phyloP scores from a whole-genome alignment of 768 basidiomycete genomes.

The Tricholoma sp. region DNA sequence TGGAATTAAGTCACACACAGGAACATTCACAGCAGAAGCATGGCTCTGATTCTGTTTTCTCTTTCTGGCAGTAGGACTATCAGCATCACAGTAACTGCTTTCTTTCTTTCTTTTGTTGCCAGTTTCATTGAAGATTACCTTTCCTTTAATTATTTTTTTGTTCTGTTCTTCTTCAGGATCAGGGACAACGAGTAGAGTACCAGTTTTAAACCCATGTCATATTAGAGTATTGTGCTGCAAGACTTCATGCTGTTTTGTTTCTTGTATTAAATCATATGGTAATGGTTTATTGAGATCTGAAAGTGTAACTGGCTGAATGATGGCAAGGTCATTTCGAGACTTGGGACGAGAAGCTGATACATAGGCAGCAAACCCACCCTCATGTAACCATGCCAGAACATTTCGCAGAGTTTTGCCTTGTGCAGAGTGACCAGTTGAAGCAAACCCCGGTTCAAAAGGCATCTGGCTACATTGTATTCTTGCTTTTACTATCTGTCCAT shows the following conservation, averaged over 20 bases:
- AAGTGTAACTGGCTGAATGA: background rate
- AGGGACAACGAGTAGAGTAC: background rate
- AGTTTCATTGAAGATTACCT: background rate
- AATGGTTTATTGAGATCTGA: background rate
- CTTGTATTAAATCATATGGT: background rate
- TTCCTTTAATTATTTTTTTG: background rate
- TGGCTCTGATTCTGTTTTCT: background rate
- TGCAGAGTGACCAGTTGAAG: no score
- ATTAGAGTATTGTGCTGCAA: background rate
- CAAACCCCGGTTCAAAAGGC: background rate
- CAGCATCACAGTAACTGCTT: background rate
- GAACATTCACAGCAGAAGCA: background rate
- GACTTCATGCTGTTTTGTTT: background rate
- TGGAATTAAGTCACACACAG: background rate
- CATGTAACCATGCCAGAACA: background rate
- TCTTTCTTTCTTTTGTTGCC: background rate
- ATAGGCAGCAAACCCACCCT: background rate
- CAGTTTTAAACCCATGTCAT: background rate
- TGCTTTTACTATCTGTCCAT: background rate
- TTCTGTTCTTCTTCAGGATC: background rate
- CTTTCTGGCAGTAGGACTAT: background rate
- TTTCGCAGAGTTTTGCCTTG: background rate
- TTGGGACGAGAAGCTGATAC: background rate
- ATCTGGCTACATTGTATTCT: background rate
- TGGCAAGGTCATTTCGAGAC: background rate